Evolutionary conservation across 192 early-diverging fungal species (phyloP), one percentile per base, ranked within the genome.

Genomic region (Coemansia sp.): DNA sequence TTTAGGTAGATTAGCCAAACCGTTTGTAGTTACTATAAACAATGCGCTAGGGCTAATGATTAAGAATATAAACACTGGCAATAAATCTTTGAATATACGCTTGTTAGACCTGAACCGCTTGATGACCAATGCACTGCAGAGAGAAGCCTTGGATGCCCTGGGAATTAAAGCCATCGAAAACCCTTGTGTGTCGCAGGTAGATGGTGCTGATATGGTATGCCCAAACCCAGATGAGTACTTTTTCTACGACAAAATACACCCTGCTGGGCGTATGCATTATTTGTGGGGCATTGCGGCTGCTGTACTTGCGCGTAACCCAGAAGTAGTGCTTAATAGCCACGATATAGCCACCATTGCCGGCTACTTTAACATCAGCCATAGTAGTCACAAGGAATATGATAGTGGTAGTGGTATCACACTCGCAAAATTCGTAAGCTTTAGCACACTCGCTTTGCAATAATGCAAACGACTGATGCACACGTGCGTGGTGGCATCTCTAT

Each of bases 231-330:
- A 69, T 51, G 32, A 64, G 43, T 45, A 76, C 46, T 53, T 65
- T 15, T 76, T 76, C 53, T 64, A 64, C 24, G 72, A 76, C 39
- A 25, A 34, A 25, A 40, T 69, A 13, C 72, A 76, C 22, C 72
- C 72, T 0, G 60, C 72, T 14, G 50, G 66, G 34, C 72, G 72
- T 13, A 55, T 76, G 56, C 72, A 76, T 39, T 76, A 76, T 23
- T 40, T 68, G 20, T 67, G 66, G 64, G 72, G 72, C 6, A 18
- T 50, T 30, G 57, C 36, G 28, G 72, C 72, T 24, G 60, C 72
- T 5, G 30, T 59, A 5, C 59, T 66, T 20, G 62, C 64, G 15
- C 59, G 51, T 28, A 27, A 67, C 38, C 64, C 64, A 2, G 46
- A 43, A 7, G 44, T 64, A 9, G 38, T 33, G 13, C 42, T 74